Evolutionary conservation across 495 filamentous ascomycete species (phyloP), one percentile per base, ranked within the genome.

Genomic region (Trichoderma reesei): DNA sequence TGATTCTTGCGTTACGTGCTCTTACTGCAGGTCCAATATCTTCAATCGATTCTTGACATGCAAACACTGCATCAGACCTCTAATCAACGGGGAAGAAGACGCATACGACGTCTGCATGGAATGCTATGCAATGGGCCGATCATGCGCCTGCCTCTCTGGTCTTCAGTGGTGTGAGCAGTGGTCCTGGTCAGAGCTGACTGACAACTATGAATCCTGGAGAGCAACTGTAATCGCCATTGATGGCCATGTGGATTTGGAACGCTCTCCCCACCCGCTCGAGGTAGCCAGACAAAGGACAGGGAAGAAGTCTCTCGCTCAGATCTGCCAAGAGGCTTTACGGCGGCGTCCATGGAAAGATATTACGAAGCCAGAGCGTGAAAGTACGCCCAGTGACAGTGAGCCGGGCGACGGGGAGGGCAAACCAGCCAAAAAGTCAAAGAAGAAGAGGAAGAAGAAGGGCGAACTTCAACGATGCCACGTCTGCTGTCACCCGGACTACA

Each of bases 21-120:
- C 93, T 10, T 98, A 96, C 73, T 98, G 94, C 73, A 82, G 94
- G 18, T 90, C 90, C 63, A 97, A 97, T 68, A 94, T 98, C 60
- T 97, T 97, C 80, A 98, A 98, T 72, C 86, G 93, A 7, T 98
- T 98, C 69, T 77, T 98, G 39, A 95, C 92, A 4, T 98, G 94
- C 73, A 86, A 88, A 41, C 82, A 82, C 42, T 98, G 94, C 71
- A 80, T 88, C 37, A 76, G 79, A 16, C 72, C 81, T 46, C 72
- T 79, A n/a, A 76, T 79, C 38, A 77, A 78, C 61, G 89, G 83
- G 18, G 84, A 84, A 5, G 83, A 90, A 61, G 88, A 92, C 65
- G 84, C 87, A 0, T 98, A 97, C 70, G 94, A 98, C 70, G 83
- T 98, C 13, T 98, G 94, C 72, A 90, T 98, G 86, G 93, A 98